phyloP scores from a whole-genome alignment of 2,329 filamentous ascomycete species.

The Hypoxylon sp. region DNA sequence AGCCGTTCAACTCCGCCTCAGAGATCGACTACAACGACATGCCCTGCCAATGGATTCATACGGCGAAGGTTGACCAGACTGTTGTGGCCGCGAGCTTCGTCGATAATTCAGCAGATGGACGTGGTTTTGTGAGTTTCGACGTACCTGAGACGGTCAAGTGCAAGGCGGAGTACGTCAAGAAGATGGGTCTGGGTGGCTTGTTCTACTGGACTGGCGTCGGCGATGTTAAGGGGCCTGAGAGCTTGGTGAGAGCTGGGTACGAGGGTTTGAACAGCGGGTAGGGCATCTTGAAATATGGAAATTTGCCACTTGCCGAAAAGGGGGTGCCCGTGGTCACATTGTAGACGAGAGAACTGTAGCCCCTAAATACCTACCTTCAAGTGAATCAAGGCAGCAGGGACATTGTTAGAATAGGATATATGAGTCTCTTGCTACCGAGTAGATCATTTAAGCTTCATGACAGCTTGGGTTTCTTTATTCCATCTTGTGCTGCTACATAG shows the following conservation, averaged over 20 bases:
- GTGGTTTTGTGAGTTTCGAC: slow-evolving; percentile 74
- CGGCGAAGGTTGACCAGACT: slow-evolving; percentile 62
- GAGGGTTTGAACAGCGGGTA: slow-evolving; percentile 59
- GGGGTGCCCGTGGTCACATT: background rate
- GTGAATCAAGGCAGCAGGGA: background rate
- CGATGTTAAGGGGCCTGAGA: slow-evolving; percentile 66
- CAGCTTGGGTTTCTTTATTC: background rate
- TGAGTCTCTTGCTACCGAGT: background rate
- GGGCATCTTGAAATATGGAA: background rate
- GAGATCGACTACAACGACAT: slow-evolving; percentile 75
- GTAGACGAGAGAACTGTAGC: background rate
- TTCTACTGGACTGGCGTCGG: slow-evolving; percentile 78
- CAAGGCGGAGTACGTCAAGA: slow-evolving; percentile 71
- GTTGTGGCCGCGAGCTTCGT: slow-evolving; percentile 71
- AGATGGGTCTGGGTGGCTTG: slow-evolving; percentile 68
- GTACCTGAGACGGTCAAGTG: slow-evolving; percentile 69
- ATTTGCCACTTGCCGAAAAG: background rate
- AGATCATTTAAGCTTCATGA: background rate
- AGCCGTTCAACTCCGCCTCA: slow-evolving; percentile 62
- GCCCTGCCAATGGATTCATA: slow-evolving; percentile 62
- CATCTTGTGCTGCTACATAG: no score
- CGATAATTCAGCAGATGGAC: slow-evolving; percentile 50
- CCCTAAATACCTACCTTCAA: background rate
- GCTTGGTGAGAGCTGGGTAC: slow-evolving; percentile 72
- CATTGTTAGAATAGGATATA: background rate